phyloP scores from a whole-genome alignment of 176 grass and related monocot species.

The Leersia perrieri region DNA sequence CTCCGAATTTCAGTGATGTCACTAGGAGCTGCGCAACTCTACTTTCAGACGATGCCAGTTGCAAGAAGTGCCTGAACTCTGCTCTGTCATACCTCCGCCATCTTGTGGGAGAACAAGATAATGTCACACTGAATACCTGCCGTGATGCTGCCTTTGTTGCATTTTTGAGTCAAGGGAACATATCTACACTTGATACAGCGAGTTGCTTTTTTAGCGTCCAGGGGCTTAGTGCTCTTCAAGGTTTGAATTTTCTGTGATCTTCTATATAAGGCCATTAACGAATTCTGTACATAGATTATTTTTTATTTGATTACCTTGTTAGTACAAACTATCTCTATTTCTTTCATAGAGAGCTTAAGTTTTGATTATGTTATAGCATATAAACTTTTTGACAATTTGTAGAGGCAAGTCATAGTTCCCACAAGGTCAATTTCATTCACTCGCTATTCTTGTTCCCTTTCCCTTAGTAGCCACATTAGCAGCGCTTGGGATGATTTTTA shows the following conservation, averaged over 20 bases:
- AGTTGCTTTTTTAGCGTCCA: constrained; percentile 88
- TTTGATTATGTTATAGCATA: background rate
- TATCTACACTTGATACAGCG: constrained; percentile 59
- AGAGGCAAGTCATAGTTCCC: background rate
- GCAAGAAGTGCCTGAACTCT: constrained; percentile 91
- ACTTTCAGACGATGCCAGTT: constrained; percentile 53
- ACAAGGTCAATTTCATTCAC: too few relatives aligned
- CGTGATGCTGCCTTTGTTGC: constrained; percentile 93
- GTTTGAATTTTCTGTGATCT: constrained; percentile 42
- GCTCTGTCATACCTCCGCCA: constrained; percentile 88
- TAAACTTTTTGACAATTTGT: background rate
- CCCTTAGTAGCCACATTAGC: too few relatives aligned
- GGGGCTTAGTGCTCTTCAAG: constrained; percentile 68
- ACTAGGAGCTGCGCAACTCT: constrained; percentile 56
- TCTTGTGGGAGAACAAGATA: constrained; percentile 78
- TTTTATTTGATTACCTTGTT: background rate
- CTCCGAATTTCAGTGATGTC: constrained; percentile 80
- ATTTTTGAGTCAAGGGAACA: constrained; percentile 64
- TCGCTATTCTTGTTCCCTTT: too few relatives aligned
- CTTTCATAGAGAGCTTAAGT: background rate
- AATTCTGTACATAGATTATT: background rate
- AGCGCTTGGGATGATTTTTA: too few relatives aligned
- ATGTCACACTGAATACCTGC: constrained; percentile 82
- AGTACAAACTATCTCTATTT: background rate
- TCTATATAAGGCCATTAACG: constrained; percentile 13